Evolutionary conservation across 1,139 yeast species (phyloP).

Genomic region (Arxiozyma telluris): DNA sequence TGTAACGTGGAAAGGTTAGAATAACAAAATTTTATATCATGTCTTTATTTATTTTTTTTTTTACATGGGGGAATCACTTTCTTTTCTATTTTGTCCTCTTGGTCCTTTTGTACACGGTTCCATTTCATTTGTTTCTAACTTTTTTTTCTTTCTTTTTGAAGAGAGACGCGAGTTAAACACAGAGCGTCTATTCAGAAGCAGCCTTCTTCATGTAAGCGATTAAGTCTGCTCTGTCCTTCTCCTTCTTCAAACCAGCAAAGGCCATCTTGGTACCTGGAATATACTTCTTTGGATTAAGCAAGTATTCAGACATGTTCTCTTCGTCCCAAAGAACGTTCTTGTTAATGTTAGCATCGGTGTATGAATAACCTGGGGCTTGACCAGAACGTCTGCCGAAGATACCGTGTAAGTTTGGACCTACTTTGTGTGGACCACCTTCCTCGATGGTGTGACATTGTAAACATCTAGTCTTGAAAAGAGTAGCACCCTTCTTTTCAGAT

Average conservation of each 20-base stretch:
- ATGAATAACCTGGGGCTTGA: constrained; percentile 83
- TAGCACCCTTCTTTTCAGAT: constrained; percentile 93
- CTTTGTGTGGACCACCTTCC: constrained; percentile 95
- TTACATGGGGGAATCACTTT: neutral
- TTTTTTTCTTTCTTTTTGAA: too few species aligned
- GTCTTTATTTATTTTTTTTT: too few species aligned
- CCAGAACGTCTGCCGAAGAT: constrained; percentile 89
- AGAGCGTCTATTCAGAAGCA: constrained; percentile 26
- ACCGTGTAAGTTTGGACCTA: constrained; percentile 98
- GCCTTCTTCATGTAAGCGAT: constrained; percentile 81
- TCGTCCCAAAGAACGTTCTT: constrained; percentile 85
- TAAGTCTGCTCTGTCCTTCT: constrained; percentile 97
- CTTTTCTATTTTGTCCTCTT: neutral
- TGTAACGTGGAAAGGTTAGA: too few species aligned
- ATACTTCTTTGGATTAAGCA: constrained; percentile 99
- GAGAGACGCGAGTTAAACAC: neutral
- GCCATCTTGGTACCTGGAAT: constrained; percentile 99
- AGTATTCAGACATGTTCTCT: constrained; percentile 87
- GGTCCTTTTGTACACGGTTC: neutral
- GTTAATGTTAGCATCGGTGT: constrained; percentile 97
- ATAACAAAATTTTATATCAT: too few species aligned
- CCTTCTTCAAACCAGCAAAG: constrained; percentile 98
- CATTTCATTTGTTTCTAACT: neutral
- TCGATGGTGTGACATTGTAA: constrained; percentile 98
- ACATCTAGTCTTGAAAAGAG: constrained; percentile 97